Evolutionary conservation across 768 basidiomycete genomes (phyloP), one percentile per base, ranked within the genome.

Genomic region (Mycena pura): DNA sequence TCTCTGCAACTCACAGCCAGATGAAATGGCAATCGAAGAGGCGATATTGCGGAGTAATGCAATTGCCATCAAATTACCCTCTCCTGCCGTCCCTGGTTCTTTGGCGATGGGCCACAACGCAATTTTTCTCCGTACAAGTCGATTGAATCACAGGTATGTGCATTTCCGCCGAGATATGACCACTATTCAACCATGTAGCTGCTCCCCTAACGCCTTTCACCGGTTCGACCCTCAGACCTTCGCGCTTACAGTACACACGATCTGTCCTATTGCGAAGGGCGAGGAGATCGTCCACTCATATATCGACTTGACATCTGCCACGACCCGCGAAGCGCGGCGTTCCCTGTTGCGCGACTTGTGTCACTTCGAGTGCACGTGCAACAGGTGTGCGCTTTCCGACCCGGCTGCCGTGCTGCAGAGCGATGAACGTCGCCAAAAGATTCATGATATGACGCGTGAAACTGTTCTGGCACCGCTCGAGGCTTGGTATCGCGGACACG

Each of bases 171-270:
- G 36, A 19, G 25, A 25, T 21, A 3, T 14, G 21, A 34, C 32
- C 24, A n/a, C 17, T 25, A n/a, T 38, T 44, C 38, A 28, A 34
- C n/a, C 31, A 29, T 41, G 8, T 40, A 63, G 64, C 48, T 65
- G 64, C 38, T 48, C 64, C 9, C 64, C 64, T 10, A 65, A 65
- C 44, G 52, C 54, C 45, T 36, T 51, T 27, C 44, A 40, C 25
- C 60, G 60, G 24, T 65, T 65, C 50, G 64, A 65, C 38, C 50
- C 57, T 7, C 38, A 58, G 17, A 62, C 60, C 9, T 65, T 65
- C 52, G 17, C 64, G n/a, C 60, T 65, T 14, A 45, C 32, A 7
- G 46, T 65, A 15, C 60, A 48, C 22, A 7, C 64, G 8, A 48
- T 62, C 21, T 29, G 64, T 17, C 60, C 64, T 14, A 65, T 65